These are phyloP conservation scores for Exophiala oligosperma DNA, from an alignment of 2,329 filamentous ascomycete genomes.

Conservation along the genomic window DNA sequence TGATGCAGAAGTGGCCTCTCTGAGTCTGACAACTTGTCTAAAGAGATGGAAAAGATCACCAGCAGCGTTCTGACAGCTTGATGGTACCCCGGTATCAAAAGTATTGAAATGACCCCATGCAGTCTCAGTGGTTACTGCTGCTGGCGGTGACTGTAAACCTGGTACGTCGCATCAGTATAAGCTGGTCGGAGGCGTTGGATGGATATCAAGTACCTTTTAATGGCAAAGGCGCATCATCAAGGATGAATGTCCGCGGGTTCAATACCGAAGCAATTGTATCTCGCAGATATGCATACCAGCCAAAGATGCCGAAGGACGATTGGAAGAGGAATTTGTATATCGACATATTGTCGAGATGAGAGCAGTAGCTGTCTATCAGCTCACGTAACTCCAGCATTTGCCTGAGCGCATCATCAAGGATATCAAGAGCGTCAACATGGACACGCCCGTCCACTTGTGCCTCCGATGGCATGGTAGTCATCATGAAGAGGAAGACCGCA, in stretches of 20 bases:
- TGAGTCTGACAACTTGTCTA: constrained; percentile 5
- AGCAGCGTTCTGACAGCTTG: constrained; percentile 11
- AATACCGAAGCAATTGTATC: constrained; percentile 18
- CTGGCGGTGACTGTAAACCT: neutral
- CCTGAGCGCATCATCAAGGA: constrained; percentile 9
- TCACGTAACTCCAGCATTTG: constrained; percentile 14
- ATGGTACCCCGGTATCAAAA: constrained; percentile 14
- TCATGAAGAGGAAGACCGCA: constrained; percentile 18
- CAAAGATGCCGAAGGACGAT: constrained; percentile 13
- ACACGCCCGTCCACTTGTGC: neutral
- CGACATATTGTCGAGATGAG: constrained; percentile 3
- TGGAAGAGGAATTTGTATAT: constrained; percentile 18
- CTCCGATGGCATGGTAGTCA: constrained; percentile 15
- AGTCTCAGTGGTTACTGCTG: neutral
- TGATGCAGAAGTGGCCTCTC: neutral
- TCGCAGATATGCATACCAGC: constrained; percentile 15
- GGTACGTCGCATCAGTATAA: neutral
- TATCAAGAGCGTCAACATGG: constrained; percentile 2
- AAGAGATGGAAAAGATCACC: constrained; percentile 20
- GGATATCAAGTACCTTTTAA: constrained; percentile 4
- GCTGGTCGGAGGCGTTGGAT: neutral
- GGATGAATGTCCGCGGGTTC: constrained; percentile 7
- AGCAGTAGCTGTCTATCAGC: constrained; percentile 10
- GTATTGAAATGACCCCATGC: constrained; percentile 6
- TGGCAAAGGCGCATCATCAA: constrained; percentile 10